Evolutionary conservation across 2,329 filamentous ascomycete species (phyloP).

Genomic region (Fusarium cyanostomum): DNA sequence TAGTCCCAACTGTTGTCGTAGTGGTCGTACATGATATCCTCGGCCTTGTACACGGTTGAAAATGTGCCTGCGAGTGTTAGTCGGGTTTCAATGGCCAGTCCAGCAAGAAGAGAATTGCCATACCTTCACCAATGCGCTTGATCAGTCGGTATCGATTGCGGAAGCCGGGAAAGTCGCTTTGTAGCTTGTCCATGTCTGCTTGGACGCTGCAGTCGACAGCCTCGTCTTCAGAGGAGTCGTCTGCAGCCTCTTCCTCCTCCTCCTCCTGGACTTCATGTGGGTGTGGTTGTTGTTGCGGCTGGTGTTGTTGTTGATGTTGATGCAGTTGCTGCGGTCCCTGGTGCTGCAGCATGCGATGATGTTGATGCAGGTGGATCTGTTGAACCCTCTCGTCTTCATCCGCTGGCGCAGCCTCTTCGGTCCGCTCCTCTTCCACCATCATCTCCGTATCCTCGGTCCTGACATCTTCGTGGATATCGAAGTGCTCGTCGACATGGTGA

Average conservation of each 20-base stretch:
- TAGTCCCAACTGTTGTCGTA: slow-evolving; percentile 91
- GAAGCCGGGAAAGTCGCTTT: slow-evolving; percentile 84
- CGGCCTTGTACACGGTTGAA: slow-evolving; percentile 98
- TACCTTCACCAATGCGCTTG: slow-evolving; percentile 97
- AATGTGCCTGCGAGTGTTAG: slow-evolving; percentile 79
- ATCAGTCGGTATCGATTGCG: slow-evolving; percentile 86
- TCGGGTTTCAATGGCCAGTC: slow-evolving; percentile 10
- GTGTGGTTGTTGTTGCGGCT: slow-evolving; percentile 26
- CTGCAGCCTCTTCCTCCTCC: slow-evolving; percentile 52
- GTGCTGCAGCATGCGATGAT: slow-evolving; percentile 25
- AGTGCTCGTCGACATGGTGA: slow-evolving; percentile 49
- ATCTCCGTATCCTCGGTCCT: slow-evolving; percentile 61
- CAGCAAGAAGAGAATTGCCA: background rate
- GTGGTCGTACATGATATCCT: slow-evolving; percentile 85
- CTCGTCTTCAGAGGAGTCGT: slow-evolving; percentile 66
- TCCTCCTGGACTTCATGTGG: slow-evolving; percentile 44
- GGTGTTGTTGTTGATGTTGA: slow-evolving; percentile 26
- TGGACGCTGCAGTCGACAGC: slow-evolving; percentile 73
- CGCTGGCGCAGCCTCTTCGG: slow-evolving; percentile 37
- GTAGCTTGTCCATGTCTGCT: slow-evolving; percentile 88
- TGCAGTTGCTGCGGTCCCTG: slow-evolving; percentile 22
- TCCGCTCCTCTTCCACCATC: slow-evolving; percentile 55
- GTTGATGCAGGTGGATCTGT: slow-evolving; percentile 34
- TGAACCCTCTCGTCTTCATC: slow-evolving; percentile 41
- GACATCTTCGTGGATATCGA: slow-evolving; percentile 61